Conservation (phyloP, 768 basidiomycete genomes). For the Mycena vitilis region DNA sequence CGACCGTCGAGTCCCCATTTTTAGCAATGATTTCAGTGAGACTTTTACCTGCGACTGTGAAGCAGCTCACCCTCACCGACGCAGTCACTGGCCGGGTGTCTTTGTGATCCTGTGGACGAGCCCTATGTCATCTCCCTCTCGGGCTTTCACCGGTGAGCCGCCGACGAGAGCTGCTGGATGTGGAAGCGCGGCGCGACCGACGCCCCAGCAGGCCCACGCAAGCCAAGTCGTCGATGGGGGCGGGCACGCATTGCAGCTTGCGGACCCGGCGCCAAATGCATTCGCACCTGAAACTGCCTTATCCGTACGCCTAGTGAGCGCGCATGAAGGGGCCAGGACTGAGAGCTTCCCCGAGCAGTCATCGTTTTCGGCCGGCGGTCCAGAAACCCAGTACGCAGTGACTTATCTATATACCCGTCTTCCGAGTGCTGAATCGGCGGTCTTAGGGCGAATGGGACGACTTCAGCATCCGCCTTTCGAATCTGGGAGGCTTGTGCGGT, state of each 20-base stretch:
- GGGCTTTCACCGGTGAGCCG: slow-evolving; percentile 87
- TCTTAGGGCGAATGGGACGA: slow-evolving; percentile 85
- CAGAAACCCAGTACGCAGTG: slow-evolving; percentile 83
- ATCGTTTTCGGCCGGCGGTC: slow-evolving; percentile 83
- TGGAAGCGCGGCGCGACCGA: slow-evolving; percentile 68
- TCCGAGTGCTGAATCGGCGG: slow-evolving; percentile 2
- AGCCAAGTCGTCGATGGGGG: too few species aligned
- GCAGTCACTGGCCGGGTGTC: slow-evolving; percentile 63
- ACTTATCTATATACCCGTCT: not conserved
- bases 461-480: slow-evolving; percentile 67
- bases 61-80: slow-evolving; percentile 84
- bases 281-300: too few species aligned
- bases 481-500: slow-evolving; percentile 72
- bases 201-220: too few species aligned
- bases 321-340: slow-evolving; percentile 60
- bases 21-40: too few species aligned
- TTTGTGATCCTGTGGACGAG: slow-evolving; percentile 94
- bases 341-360: too few species aligned
- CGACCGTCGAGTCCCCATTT: too few species aligned
- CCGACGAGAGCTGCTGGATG: slow-evolving; percentile 82
- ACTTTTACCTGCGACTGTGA: slow-evolving; percentile 91
- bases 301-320: too few species aligned
- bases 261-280: too few species aligned
- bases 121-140: slow-evolving; percentile 94
- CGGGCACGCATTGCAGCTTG: too few species aligned